Percentiles rank a stretch among this genome's conserved stretches.
Conservation (phyloP, 495 filamentous ascomycete genomes). For the Penicillium verhagenii region DNA sequence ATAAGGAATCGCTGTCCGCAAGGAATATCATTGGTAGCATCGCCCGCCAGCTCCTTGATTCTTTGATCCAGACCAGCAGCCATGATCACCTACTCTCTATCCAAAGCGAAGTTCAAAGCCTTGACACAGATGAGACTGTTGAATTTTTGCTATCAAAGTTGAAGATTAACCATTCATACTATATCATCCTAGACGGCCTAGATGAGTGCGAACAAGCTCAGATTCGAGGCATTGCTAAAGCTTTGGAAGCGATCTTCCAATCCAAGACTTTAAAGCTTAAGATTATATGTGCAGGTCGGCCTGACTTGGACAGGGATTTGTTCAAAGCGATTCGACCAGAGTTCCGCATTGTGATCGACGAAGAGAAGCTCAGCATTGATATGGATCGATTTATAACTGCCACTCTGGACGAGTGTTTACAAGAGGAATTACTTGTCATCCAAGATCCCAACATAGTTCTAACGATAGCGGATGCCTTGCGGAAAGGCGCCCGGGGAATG, state of each 20-base stretch:
- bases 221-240: conserved; percentile 1
- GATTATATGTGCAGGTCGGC: conserved; percentile 9
- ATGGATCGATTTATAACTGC: conserved; percentile 21
- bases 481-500: conserved; percentile 17
- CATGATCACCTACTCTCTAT: background rate
- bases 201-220: background rate
- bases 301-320: conserved; percentile 6
- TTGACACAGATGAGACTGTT: background rate
- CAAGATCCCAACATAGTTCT: conserved; percentile 7
- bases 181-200: background rate
- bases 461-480: conserved; percentile 14
- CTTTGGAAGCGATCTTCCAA: conserved; percentile 1
- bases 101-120: background rate
- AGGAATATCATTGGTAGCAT: conserved; percentile 20
- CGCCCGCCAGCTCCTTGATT: conserved; percentile 17
- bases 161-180: background rate
- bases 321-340: background rate
- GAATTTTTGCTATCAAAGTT: background rate
- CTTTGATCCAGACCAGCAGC: conserved; percentile 2
- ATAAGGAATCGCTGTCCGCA: conserved; percentile 16
- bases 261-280: background rate
- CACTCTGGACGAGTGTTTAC: conserved; percentile 3
- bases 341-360: conserved; percentile 1
- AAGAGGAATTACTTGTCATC: background rate
- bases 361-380: conserved; percentile 13